Evolutionary conservation across 2,329 filamentous ascomycete genomes (phyloP).

Genomic region (Botrytis fragariae): DNA sequence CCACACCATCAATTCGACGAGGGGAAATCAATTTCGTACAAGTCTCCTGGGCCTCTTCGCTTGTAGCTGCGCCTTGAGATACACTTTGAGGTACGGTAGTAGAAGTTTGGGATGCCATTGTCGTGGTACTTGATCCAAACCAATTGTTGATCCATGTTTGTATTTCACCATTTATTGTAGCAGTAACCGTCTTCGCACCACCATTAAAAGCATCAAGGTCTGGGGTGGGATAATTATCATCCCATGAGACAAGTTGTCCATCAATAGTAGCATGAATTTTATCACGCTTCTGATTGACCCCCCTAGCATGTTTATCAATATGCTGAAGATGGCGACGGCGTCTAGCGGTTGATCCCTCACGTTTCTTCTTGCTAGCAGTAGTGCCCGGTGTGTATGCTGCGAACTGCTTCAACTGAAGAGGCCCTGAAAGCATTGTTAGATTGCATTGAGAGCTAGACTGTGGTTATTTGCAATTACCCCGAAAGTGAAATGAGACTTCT

Average conservation of each 20-base stretch:
- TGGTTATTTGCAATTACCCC: conserved; percentile 3
- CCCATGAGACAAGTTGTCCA: conserved; percentile 31
- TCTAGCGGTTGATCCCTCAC: conserved; percentile 37
- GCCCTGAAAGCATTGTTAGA: conserved; percentile 46
- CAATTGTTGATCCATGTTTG: conserved; percentile 19
- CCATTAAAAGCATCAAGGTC: background rate
- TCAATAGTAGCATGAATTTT: conserved; percentile 38
- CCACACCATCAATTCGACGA: background rate
- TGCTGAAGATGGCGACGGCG: conserved; percentile 31
- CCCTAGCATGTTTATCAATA: conserved; percentile 36
- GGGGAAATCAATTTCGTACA: background rate
- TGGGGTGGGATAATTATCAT: conserved; percentile 25
- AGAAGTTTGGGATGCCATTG: background rate
- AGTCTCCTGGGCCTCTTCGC: background rate
- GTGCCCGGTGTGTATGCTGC: conserved; percentile 62
- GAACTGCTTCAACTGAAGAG: conserved; percentile 63
- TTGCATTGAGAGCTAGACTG: background rate
- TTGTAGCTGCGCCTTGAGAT: background rate
- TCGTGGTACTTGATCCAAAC: conserved; percentile 5
- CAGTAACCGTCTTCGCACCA: background rate
- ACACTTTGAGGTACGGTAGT: background rate
- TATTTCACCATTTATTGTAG: conserved; percentile 15
- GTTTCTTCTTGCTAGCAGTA: conserved; percentile 37
- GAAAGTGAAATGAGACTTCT: conserved; percentile 50
- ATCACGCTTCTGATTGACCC: conserved; percentile 39